These are phyloP conservation scores for Penicillium capsulatum DNA, from an alignment of 2,329 filamentous ascomycete species.

Conservation along the genomic window DNA sequence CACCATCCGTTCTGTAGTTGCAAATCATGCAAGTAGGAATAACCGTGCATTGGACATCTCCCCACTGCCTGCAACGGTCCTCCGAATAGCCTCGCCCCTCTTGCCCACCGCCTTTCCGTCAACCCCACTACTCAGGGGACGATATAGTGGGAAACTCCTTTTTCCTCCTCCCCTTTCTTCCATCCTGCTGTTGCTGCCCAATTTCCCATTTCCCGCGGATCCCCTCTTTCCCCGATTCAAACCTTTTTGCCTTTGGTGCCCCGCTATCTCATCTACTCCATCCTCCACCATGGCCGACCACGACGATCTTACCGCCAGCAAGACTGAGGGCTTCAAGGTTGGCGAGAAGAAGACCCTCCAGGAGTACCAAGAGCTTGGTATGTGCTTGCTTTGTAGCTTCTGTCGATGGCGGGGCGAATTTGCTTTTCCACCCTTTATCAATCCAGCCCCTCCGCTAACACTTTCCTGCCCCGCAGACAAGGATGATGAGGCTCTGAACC, in stretches of 20 bases:
- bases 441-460: neutral
- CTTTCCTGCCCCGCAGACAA: constrained; percentile 47
- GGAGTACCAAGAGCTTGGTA: constrained; percentile 91
- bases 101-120: constrained; percentile 29
- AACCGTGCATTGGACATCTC: constrained; percentile 10
- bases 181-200: neutral
- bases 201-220: constrained; percentile 4
- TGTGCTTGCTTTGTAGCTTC: constrained; percentile 30
- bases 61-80: too few species aligned
- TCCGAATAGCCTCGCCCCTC: constrained; percentile 27
- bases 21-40: constrained; percentile 2
- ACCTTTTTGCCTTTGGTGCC: constrained; percentile 12
- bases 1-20: too few species aligned
- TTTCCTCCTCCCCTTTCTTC: constrained; percentile 5
- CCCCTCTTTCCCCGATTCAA: constrained; percentile 3
- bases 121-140: constrained; percentile 27
- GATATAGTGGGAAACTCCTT: constrained; percentile 6
- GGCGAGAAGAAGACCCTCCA: constrained; percentile 97
- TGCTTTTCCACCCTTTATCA: neutral
- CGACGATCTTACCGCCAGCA: constrained; percentile 76
- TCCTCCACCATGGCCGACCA: constrained; percentile 62
- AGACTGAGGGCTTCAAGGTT: constrained; percentile 95
- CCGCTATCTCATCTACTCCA: constrained; percentile 7
- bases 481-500: constrained; percentile 88
- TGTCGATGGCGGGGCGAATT: neutral